Evolutionary conservation across 495 filamentous ascomycete genomes (phyloP), one percentile per base, ranked within the genome.

Genomic region (Lasiosphaeria hispida): DNA sequence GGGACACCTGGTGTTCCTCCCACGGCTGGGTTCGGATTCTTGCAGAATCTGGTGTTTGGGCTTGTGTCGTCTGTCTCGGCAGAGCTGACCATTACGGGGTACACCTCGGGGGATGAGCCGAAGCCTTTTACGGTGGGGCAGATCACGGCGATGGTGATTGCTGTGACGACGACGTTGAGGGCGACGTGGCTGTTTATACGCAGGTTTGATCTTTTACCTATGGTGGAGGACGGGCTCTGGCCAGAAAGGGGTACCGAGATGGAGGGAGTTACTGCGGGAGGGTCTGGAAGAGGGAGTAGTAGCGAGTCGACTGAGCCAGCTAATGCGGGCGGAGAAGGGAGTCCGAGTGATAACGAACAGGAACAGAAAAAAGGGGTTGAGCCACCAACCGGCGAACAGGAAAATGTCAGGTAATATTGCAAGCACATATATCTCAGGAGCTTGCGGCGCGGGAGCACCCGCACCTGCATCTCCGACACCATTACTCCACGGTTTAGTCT

Each of bases 61-160:
- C 53, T 66, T 1, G 41, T 60, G 1, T 62, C 59, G 7, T 59
- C 58, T 50, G 33, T 60, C 10, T 57, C 60, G 11, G 57, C 50
- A 3, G 59, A 62, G 47, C 36, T 62, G 33, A 60, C 63, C 1
- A 66, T 66, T 51, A 60, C 6, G 4, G 41, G 49, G 15, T 60
- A 62, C 49, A 44, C 19, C n/a, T 50, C 58, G 0, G 47, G 56
- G 1, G 57, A 62, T 40, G 45, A 40, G 0, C 55, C 55, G 4
- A 57, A 51, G 11, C 36, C 57, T 30, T 63, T 62, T 23, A 35
- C 44, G 2, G 64, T 67, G 30, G 64, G 64, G 33, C 64, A 64
- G 48, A 53, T 67, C 33, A 62, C 59, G 23, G 53, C 58, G 11
- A 42, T 67, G 14, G 40, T 61, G 1, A 60, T 67, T 45, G 59